These are phyloP conservation scores for Exsudoporus floridanus DNA, from an alignment of 1,284 basidiomycete genomes.

Conservation along the genomic window DNA sequence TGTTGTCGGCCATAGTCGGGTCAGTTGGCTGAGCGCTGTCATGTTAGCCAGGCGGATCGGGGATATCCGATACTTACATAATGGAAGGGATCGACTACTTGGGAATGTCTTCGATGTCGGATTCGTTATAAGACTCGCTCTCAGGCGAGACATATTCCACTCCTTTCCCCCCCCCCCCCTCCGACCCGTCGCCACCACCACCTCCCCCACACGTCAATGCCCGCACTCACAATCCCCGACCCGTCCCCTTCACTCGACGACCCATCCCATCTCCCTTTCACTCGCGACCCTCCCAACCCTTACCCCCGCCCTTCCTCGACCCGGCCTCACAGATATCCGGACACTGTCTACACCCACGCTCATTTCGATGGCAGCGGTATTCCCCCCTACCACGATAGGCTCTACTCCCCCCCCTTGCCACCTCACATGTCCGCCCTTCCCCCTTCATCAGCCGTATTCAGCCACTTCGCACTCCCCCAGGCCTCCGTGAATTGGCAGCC, in stretches of 20 bases:
- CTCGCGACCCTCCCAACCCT: constrained; percentile 18
- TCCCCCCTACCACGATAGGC: constrained; percentile 20
- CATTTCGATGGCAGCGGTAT: constrained; percentile 29
- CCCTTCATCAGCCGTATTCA: constrained; percentile 24
- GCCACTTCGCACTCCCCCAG: constrained; percentile 25
- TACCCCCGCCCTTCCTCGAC: constrained; percentile 22
- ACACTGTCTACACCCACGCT: constrained; percentile 31
- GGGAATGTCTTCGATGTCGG: constrained; percentile 32
- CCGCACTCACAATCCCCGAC: constrained; percentile 28
- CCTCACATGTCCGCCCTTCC: constrained; percentile 9
- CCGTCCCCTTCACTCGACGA: background rate
- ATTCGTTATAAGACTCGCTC: constrained; percentile 38
- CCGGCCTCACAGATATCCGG: constrained; percentile 17
- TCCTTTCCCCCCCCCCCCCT: constrained; percentile 20
- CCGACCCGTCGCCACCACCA: constrained; percentile 3
- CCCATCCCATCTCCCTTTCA: background rate
- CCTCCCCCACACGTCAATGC: constrained; percentile 17
- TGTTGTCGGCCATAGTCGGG: constrained; percentile 41
- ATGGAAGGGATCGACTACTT: constrained; percentile 33
- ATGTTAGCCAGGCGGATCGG: constrained; percentile 19
- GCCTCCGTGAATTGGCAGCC: constrained; percentile 25
- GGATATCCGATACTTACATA: constrained; percentile 29
- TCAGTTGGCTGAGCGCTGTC: background rate
- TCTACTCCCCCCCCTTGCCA: constrained; percentile 17
- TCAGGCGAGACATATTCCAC: constrained; percentile 38